Base-by-base conservation (phyloP, 352 stramenopile genomes). In the Pythium phragmitis region DNA sequence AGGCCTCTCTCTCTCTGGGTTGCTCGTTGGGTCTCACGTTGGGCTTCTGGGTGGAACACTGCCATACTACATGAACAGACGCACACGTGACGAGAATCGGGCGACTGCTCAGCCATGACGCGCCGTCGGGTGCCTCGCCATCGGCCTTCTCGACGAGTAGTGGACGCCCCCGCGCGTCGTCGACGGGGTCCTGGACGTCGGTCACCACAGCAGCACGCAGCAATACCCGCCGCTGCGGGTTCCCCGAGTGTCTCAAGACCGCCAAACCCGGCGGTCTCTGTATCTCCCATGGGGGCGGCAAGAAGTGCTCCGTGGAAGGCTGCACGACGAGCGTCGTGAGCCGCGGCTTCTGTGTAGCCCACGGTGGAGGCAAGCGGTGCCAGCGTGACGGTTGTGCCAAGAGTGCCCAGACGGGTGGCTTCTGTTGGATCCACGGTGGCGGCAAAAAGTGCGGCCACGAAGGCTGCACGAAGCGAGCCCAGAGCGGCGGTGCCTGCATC, bases 311-410 rank as follows among this genome's bases (percentile, higher is more conserved):
- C 9, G 72, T 82, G 0, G 65, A 87, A 7, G 75, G 69, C 39
- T 87, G 75, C 67, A 79, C 62, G 12, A 86, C 77, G 8, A 82
- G 73, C 51, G 71, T 84, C 41, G 77, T 86, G 48, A 86, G 77
- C 54, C 73, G 77, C 45, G 80, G 80, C 7, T 79, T 75, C 51
- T 89, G 80, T 47, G 80, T 89, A 19, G 77, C 80, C 14, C 80
- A 89, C 34, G 80, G 80, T 53, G 80, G 80, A 2, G 80, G 80
- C 49, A 89, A 89, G 51, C 75, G 80, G 46, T 88, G 79, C 56
- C 74, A 77, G 33, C 69, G 63, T 7, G 68, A 77, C 9, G 70
- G 68, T 21, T 88, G 79, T 56, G 71, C 72, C 41, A 88, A 84
- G 67, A 70, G 76, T 39, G 77, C 75, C 7, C 77, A 86, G 48